Conservation (phyloP, 2,329 filamentous ascomycete genomes). For the Hypoxylon sp. region DNA sequence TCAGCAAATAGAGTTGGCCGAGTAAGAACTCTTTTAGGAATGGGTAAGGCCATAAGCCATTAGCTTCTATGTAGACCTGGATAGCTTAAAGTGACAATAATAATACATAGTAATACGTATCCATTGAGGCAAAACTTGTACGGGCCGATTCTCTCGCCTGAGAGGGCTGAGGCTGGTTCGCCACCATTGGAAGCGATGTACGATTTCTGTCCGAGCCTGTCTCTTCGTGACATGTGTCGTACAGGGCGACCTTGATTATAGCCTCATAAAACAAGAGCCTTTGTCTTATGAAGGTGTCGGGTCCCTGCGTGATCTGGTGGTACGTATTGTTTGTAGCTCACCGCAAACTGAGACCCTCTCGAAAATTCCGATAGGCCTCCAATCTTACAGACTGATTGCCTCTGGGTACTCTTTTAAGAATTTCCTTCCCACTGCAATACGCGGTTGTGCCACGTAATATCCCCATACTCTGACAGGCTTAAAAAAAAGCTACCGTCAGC, state of each 20-base stretch:
- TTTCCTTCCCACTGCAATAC: constrained; percentile 14
- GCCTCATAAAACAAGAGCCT: constrained; percentile 12
- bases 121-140: background rate
- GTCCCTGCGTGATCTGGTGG: constrained; percentile 25
- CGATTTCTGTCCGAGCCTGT: background rate
- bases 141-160: constrained; percentile 9
- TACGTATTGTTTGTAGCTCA: constrained; percentile 4
- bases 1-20: constrained; percentile 23
- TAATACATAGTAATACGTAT: constrained; percentile 7
- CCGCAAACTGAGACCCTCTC: constrained; percentile 2
- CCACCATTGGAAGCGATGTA: background rate
- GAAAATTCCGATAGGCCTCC: constrained; percentile 11
- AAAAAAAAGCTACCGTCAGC: constrained; percentile 16
- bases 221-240: background rate
- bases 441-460: constrained; percentile 14
- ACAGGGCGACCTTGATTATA: background rate
- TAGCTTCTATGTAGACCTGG: constrained; percentile 18
- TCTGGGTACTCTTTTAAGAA: background rate
- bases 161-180: background rate
- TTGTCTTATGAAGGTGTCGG: constrained; percentile 6
- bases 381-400: constrained; percentile 1
- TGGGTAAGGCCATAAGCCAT: constrained; percentile 4
- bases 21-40: constrained; percentile 8
- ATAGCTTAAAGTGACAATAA: constrained; percentile 26
- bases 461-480: constrained; percentile 3